A percentile compares a stretch with the other conserved stretches of the same genome.
These are phyloP conservation scores for Xylariaceae sp. DNA, from an alignment of 2,329 filamentous ascomycete species.

Conservation along the genomic window DNA sequence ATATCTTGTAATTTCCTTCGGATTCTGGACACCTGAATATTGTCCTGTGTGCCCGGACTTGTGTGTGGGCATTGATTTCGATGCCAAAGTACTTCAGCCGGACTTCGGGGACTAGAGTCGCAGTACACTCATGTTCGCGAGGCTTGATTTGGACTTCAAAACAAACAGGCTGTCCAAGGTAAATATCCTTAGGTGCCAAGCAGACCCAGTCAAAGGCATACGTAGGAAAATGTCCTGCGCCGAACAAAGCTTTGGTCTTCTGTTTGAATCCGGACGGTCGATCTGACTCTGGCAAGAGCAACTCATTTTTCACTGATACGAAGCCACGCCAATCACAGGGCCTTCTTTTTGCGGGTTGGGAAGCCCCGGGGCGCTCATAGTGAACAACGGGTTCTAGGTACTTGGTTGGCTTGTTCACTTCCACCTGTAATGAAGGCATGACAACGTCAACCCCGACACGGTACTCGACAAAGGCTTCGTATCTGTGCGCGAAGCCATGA, in stretches of 20 bases:
- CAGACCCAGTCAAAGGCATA: conserved; percentile 30
- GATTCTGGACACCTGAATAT: conserved; percentile 4
- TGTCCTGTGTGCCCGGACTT: conserved; percentile 5
- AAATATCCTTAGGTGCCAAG: conserved; percentile 7
- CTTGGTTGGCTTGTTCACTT: conserved; percentile 11
- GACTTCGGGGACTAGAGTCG: conserved; percentile 22
- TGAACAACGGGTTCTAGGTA: conserved; percentile 19
- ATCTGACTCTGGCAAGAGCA: conserved; percentile 24
- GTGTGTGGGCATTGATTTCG: conserved; percentile 3
- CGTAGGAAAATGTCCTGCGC: conserved; percentile 18
- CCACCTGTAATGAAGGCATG: conserved; percentile 20
- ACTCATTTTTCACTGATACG: conserved; percentile 17
- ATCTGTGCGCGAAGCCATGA: conserved; percentile 11
- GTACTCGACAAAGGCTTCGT: conserved; percentile 27
- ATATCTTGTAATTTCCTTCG: conserved; percentile 1
- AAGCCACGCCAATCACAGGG: conserved; percentile 13
- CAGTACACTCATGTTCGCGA: conserved; percentile 16
- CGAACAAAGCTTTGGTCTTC: conserved; percentile 25
- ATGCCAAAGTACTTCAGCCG: conserved; percentile 14
- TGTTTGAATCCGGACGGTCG: conserved; percentile 22
- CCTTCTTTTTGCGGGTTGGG: not conserved
- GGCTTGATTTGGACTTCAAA: conserved; percentile 22
- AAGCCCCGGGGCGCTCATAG: conserved; percentile 11
- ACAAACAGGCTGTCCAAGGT: conserved; percentile 15
- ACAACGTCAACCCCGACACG: conserved; percentile 20